Conservation (phyloP, 2,329 filamentous ascomycete genomes). For the Beauveria australis region DNA sequence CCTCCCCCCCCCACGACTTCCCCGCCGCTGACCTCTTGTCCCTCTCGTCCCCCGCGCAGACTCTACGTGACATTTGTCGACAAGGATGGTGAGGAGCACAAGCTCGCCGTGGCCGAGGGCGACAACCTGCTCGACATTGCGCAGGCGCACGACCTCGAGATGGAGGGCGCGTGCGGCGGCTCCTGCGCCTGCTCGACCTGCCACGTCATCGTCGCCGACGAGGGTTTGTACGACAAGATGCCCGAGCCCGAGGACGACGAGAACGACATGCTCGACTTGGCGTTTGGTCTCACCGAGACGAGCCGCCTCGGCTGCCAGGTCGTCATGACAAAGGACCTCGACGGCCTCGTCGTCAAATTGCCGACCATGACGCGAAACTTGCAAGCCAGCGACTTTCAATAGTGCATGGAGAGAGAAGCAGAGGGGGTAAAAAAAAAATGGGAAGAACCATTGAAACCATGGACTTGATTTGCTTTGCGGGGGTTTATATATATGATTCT, state of each 20-base stretch:
- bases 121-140: slow-evolving; percentile 95
- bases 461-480: background rate
- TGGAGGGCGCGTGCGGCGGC: slow-evolving; percentile 96
- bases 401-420: slow-evolving; percentile 1
- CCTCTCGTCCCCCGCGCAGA: slow-evolving; percentile 33
- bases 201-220: slow-evolving; percentile 75
- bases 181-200: slow-evolving; percentile 91
- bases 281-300: slow-evolving; percentile 84
- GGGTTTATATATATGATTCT: background rate
- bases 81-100: slow-evolving; percentile 71
- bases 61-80: slow-evolving; percentile 88
- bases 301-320: slow-evolving; percentile 82
- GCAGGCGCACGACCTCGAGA: slow-evolving; percentile 89
- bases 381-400: slow-evolving; percentile 84
- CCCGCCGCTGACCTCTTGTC: slow-evolving; percentile 7
- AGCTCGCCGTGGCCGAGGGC: slow-evolving; percentile 72
- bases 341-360: slow-evolving; percentile 76
- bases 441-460: background rate
- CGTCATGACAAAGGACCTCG: slow-evolving; percentile 79
- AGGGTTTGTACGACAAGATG: slow-evolving; percentile 69
- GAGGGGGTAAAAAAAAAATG: background rate
- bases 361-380: slow-evolving; percentile 93
- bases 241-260: slow-evolving; percentile 71
- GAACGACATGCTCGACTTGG: slow-evolving; percentile 86
- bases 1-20: background rate